A percentile compares a stretch with the other conserved stretches of the same genome.
Evolutionary conservation across 2,329 filamentous ascomycete genomes (phyloP).

Genomic region (Colletotrichum sp.): DNA sequence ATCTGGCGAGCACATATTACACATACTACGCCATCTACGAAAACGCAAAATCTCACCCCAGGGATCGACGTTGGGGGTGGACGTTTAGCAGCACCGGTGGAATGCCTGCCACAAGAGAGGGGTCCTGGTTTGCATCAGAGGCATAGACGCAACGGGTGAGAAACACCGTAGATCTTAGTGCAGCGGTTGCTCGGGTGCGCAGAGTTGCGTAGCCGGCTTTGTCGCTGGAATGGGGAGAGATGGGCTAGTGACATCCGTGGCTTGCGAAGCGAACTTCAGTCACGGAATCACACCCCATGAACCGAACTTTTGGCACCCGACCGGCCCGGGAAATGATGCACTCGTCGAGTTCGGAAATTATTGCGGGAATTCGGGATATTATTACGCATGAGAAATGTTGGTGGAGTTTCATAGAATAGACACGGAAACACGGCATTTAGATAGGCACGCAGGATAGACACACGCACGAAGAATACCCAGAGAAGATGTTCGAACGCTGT

Average conservation of each 20-base stretch:
- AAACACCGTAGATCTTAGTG: neutral
- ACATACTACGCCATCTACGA: neutral
- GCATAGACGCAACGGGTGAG: constrained; percentile 4
- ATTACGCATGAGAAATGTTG: neutral
- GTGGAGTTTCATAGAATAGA: neutral
- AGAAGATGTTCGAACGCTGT: neutral
- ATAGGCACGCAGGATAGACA: neutral
- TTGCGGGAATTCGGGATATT: neutral
- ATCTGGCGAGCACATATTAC: neutral
- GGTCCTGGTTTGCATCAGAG: neutral
- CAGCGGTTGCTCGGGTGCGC: neutral
- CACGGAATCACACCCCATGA: neutral
- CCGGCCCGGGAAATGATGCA: neutral
- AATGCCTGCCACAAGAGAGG: neutral
- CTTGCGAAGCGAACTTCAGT: neutral
- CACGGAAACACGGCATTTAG: neutral
- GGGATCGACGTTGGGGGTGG: neutral
- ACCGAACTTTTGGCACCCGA: neutral
- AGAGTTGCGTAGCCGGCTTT: neutral
- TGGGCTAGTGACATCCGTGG: constrained; percentile 12
- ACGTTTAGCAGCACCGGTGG: neutral
- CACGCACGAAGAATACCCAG: neutral
- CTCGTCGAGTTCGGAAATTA: neutral
- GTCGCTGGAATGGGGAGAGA: neutral
- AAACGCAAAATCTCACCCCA: neutral